Base-by-base conservation (phyloP, 768 basidiomycete genomes). In the Holtermanniella nyarrowii region DNA sequence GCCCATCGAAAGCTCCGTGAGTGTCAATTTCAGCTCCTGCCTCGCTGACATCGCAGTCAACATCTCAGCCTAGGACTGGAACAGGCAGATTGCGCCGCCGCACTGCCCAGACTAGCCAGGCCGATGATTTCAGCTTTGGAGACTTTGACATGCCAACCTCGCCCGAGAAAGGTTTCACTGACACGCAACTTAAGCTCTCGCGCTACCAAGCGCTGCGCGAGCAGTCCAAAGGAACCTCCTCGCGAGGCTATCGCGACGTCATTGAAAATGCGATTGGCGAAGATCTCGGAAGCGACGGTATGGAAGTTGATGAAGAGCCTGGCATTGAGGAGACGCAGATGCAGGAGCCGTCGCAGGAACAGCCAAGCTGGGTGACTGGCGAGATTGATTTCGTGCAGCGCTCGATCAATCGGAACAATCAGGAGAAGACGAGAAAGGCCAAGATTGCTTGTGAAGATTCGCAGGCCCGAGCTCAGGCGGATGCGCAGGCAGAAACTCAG, bases 181-280 rank as follows among this genome's bases (percentile, higher is more conserved):
- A 7, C 10, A 37, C 31, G 10, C 10, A 37, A 37, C 10, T 16
- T 16, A 37, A 37, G 31, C 31, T 37, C 31, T 7, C 31, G 31
- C 31, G 31, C 31, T 58, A 61, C 21, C 40, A 58, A 27, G 56
- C 61, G 42, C 41, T 66, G 23, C 63, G 63, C 49, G 65, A 66
- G 44, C 55, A 63, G 37, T 59, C 62, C 27, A 63, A 62, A 40
- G 47, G 53, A 4, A 16, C 5, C 44, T 49, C 24, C 39, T 43
- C n/a, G 47, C 48, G 3, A 31, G 13, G 13, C 5, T 46, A 37
- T 37, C 4, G 11, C 31, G 18, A 50, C 49, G 41, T 31, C 48
- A 31, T 43, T 49, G 7, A 44, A 45, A 23, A 13, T 41, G 7
- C 31, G 31, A 37, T 37, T 16, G 31, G 31, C 31, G 31, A 37